phyloP scores from a whole-genome alignment of 2,329 filamentous ascomycete genomes.

The Fusarium staphyleae region DNA sequence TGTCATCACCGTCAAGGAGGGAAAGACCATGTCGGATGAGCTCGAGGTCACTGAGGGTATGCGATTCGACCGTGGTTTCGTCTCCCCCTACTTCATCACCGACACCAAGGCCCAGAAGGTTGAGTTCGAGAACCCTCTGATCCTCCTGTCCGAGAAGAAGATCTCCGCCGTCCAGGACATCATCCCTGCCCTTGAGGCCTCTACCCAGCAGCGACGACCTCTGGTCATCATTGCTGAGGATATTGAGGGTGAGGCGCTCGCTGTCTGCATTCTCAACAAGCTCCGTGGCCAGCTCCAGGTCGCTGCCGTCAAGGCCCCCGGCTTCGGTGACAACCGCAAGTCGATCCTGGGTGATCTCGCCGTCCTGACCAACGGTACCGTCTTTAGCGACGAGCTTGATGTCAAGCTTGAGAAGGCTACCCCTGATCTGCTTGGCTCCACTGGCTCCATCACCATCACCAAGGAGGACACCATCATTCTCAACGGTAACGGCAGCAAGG shows the following conservation, averaged over 20 bases:
- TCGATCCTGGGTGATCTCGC: conserved; percentile 97
- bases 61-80: conserved; percentile 99
- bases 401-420: conserved; percentile 99
- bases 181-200: conserved; percentile 95
- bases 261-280: conserved; percentile 99
- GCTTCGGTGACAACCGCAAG: conserved; percentile 99
- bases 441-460: conserved; percentile 98
- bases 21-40: conserved; percentile 97
- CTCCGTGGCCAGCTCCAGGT: conserved; percentile 99
- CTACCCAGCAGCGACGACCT: conserved; percentile 91
- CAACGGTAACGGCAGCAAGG: conserved; percentile 96
- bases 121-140: conserved; percentile 98
- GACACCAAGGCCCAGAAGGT: conserved; percentile 98
- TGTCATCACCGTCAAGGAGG: conserved; percentile 99
- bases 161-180: conserved; percentile 99
- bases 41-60: conserved; percentile 99
- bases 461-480: conserved; percentile 99
- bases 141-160: conserved; percentile 99
- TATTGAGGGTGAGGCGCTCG: conserved; percentile 97
- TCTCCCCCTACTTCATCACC: conserved; percentile 99
- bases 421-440: conserved; percentile 93
- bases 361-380: conserved; percentile 93
- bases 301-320: conserved; percentile 96
- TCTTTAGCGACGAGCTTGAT: conserved; percentile 98
- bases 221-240: conserved; percentile 99